Conservation (phyloP, 2,329 filamentous ascomycete species). For the Xylaria sp. region DNA sequence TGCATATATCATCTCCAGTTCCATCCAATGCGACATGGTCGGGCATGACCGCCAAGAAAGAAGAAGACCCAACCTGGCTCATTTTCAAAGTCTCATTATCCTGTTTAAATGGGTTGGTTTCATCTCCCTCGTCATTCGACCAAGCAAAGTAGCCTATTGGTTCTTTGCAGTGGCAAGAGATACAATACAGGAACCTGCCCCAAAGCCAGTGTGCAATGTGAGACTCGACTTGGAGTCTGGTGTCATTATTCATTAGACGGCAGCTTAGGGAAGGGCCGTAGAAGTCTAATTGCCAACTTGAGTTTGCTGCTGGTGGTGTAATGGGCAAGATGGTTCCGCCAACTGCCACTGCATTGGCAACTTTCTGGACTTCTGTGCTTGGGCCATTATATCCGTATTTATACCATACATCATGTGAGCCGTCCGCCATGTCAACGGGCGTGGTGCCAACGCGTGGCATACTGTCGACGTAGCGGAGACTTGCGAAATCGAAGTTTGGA, state of each 20-base stretch:
- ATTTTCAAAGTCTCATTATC: too few relatives aligned
- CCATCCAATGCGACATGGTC: too few relatives aligned
- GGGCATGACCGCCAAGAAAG: too few relatives aligned
- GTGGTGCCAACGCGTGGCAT: too few relatives aligned
- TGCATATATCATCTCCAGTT: too few relatives aligned
- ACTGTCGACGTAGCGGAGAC: background rate
- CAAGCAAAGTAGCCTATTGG: background rate
- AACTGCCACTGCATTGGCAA: background rate
- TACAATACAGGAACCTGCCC: background rate
- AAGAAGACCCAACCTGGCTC: too few relatives aligned
- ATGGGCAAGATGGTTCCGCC: background rate
- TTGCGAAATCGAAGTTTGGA: slow-evolving; percentile 9
- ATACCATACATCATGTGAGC: too few relatives aligned
- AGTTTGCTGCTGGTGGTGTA: background rate
- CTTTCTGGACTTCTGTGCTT: background rate
- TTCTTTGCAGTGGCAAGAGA: background rate
- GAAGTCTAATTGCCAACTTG: slow-evolving; percentile 13
- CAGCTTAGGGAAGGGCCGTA: slow-evolving; percentile 1
- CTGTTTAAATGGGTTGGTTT: too few relatives aligned
- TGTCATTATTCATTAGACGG: background rate
- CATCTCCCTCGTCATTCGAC: background rate
- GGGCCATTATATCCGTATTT: background rate
- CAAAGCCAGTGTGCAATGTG: background rate
- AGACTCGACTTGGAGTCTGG: background rate
- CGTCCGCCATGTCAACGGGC: too few relatives aligned